Evolutionary conservation across 805 yeast species (phyloP), one percentile per base, ranked within the genome.

Genomic region (Nakazawaea ambrosiae): DNA sequence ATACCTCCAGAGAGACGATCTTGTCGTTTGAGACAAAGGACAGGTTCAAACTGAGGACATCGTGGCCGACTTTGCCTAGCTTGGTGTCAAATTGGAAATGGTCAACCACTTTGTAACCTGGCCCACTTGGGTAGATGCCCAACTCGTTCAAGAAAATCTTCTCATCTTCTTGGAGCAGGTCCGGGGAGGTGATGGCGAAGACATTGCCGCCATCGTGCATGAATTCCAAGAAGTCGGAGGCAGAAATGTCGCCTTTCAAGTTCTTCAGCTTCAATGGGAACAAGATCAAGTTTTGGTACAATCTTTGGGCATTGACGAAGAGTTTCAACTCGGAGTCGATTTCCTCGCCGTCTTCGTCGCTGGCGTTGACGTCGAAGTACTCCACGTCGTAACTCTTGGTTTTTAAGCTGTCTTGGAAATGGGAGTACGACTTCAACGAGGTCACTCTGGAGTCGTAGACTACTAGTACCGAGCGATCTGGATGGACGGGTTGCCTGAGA

Each of bases 71-170:
- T 48, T 41, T 57, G n/a, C 18, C 32, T 12, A 16, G 20, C 12
- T 30, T 31, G 20, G 18, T 15, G 10, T 25, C 33, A 11, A 23
- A 34, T 5, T 25, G 53, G 61, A 86, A 86, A 56, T 82, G 80
- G 57, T 88, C 95, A 6, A 68, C 56, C 31, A 81, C 61, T 37
- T 64, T 57, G 55, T 74, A 78, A 35, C 76, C 80, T 53, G 76
- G 82, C 41, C 96, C 94, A 34, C 92, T 73, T 41, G 96, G 84
- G 50, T 67, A 74, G 36, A 92, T 78, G 23, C 96, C 98, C 46
- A 89, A 60, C 54, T 89, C 87, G 50, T 78, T 75, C 46, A 86
- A 70, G 49, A 82, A 80, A 3, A 71, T 62, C 43, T 86, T 75
- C 24, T 82, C 60, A 15, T 80, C 73, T 19, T 82, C 85, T 27